Evolutionary conservation across 176 grass and related monocot species (phyloP), one percentile per base, ranked within the genome.

Genomic region (Alopecurus myosuroides): DNA sequence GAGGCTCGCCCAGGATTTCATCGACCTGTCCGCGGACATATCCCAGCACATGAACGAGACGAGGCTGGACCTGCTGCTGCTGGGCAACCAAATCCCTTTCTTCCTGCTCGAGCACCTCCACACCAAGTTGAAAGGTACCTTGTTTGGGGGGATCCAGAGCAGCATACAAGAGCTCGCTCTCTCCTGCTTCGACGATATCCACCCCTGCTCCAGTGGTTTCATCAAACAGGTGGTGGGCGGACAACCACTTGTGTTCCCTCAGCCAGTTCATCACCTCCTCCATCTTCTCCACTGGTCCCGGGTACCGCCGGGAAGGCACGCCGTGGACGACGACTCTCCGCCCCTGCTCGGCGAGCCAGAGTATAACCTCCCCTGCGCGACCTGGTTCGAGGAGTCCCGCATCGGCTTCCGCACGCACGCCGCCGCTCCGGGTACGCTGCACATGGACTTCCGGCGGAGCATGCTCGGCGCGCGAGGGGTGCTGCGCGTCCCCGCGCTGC

Each of bases 281-380:
- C 78, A 81, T 26, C 62, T 81, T 9, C 68, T 81, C 44, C 78
- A 81, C 22, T 68, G 9, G 30, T 81, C 78, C 7, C 62, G 62
- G 1, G 60, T 63, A 14, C 60, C 60, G 28, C 12, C 0, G 3
- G 28, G 28, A 14, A 63, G 33, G 28, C 60, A 31, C 60, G 13
- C 14, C 28, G 14, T 62, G 1, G 58, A 62, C 25, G n/a, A n/a
- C 4, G n/a, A n/a, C 12, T 14, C 25, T 5, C 0, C 57, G 25
- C 2, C 6, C 26, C 28, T 63, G 28, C 60, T 13, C 60, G 28
- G 28, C 5, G 60, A 63, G 14, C 60, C 60, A 26, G 60, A 63
- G 0, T 15, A 28, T 5, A 29, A 31, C 60, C 60, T 63, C 14
- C 28, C 60, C 13, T 63, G 60, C 28, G 60, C 60, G 5, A 63